Percentiles rank a stretch among this genome's conserved stretches.
Evolutionary conservation across 2,329 filamentous ascomycete genomes (phyloP).

Genomic region (Apiospora rasikravindrae): DNA sequence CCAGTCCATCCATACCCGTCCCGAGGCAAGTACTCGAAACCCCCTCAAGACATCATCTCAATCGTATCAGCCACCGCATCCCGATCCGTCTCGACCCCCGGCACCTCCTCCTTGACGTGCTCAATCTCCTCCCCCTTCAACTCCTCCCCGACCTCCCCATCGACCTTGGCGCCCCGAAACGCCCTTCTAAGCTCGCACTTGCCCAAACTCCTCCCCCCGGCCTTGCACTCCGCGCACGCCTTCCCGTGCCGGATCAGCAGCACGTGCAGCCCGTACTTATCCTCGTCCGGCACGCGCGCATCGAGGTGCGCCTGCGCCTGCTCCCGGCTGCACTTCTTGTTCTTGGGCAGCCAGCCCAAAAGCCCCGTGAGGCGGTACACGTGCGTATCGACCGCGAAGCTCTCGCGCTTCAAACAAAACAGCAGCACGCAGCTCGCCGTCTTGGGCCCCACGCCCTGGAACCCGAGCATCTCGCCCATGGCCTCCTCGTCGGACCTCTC

Average conservation of each 20-base stretch:
- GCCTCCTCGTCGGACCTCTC: slow-evolving; percentile 48
- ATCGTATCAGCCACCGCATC: slow-evolving; percentile 19
- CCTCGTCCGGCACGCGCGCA: slow-evolving; percentile 49
- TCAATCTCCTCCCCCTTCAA: slow-evolving; percentile 25
- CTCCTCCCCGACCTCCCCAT: slow-evolving; percentile 23
- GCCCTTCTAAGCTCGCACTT: slow-evolving; percentile 48
- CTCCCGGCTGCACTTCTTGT: slow-evolving; percentile 44
- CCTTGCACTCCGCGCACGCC: slow-evolving; percentile 50
- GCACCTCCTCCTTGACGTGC: slow-evolving; percentile 23
- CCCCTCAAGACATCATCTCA: slow-evolving; percentile 2
- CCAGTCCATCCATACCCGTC: background rate
- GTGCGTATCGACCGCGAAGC: slow-evolving; percentile 60
- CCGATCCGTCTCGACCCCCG: slow-evolving; percentile 19
- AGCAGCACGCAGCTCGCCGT: slow-evolving; percentile 59
- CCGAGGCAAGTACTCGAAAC: too few relatives aligned
- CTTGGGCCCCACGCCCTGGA: slow-evolving; percentile 59
- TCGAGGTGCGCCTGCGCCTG: slow-evolving; percentile 58
- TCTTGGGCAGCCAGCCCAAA: slow-evolving; percentile 50
- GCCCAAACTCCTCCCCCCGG: slow-evolving; percentile 46
- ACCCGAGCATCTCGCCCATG: slow-evolving; percentile 55
- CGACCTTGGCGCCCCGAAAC: slow-evolving; percentile 35
- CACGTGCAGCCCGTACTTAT: slow-evolving; percentile 57
- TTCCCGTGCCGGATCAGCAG: slow-evolving; percentile 55
- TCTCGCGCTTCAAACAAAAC: slow-evolving; percentile 53
- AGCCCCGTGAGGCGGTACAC: slow-evolving; percentile 55